A percentile compares a stretch with the other conserved stretches of the same genome.
These are phyloP conservation scores for Staphylotrichum tortipilum DNA, from an alignment of 495 filamentous ascomycete genomes.

Conservation along the genomic window DNA sequence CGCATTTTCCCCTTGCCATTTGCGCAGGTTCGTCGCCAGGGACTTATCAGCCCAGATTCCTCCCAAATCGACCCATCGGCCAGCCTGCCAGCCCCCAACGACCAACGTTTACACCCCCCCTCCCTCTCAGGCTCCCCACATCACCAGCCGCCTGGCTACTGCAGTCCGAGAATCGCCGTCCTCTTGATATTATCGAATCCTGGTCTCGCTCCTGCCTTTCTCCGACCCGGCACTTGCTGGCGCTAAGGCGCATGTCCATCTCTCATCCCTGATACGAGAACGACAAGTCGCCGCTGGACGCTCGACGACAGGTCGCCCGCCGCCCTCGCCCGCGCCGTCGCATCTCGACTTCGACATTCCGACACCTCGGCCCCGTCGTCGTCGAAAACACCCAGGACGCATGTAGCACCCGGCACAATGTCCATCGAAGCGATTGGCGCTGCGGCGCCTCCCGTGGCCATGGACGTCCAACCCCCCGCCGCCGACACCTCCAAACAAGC, in stretches of 20 bases:
- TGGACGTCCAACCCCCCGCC: constrained; percentile 13
- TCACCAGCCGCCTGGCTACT: no score
- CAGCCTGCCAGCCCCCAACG: no score
- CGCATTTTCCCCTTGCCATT: constrained; percentile 17
- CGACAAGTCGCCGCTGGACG: no score
- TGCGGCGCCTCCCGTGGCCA: constrained; percentile 24
- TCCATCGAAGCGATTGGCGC: constrained; percentile 34
- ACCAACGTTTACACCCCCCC: no score
- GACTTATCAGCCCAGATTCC: constrained; percentile 28
- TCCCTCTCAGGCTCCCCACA: no score
- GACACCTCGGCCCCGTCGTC: no score
- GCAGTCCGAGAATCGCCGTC: constrained; percentile 14
- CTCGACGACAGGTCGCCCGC: no score
- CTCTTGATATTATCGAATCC: constrained; percentile 13
- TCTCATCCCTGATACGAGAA: constrained; percentile 3
- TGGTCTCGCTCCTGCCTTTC: constrained; percentile 12
- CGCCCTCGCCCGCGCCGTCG: constrained; percentile 2
- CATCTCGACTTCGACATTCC: no score
- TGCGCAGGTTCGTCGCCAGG: background rate
- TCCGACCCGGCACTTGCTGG: constrained; percentile 11
- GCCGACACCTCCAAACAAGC: constrained; percentile 23
- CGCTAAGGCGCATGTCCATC: constrained; percentile 9
- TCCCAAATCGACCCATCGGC: constrained; percentile 26
- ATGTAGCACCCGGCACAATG: constrained; percentile 33
- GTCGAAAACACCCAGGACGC: constrained; percentile 20